A percentile compares a stretch with the other conserved stretches of the same genome.
Evolutionary conservation across 257 asterid species (phyloP).

Genomic region (Solanum lycopersicoides): DNA sequence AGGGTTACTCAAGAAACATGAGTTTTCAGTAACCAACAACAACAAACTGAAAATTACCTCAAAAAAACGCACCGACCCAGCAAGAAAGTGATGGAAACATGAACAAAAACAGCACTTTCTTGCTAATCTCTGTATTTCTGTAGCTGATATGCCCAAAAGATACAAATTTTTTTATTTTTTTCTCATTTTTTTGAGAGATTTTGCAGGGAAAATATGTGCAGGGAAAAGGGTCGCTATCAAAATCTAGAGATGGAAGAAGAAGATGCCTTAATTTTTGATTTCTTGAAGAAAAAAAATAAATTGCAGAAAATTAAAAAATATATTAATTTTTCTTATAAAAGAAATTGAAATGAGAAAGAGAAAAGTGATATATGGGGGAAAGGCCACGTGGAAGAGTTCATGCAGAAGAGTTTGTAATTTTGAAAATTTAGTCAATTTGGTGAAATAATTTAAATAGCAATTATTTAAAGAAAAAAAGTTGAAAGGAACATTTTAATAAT

Average conservation of each 20-base stretch:
- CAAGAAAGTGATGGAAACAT: neutral
- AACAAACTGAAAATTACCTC: neutral
- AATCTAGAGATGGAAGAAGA: neutral
- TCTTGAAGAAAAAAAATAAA: neutral
- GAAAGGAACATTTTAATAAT: neutral
- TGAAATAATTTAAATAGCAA: neutral
- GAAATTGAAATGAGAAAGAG: neutral
- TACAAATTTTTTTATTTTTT: neutral
- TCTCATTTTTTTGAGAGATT: neutral
- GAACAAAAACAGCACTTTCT: neutral
- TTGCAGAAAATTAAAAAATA: neutral
- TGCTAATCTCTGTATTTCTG: neutral
- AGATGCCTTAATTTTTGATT: neutral
- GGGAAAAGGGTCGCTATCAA: neutral
- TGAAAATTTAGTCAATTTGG: neutral
- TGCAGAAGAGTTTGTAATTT: neutral
- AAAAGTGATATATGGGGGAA: neutral
- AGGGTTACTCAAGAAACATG: neutral
- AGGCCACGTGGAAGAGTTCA: slow-evolving; percentile 18
- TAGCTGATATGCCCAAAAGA: neutral
- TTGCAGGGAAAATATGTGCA: neutral
- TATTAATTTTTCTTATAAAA: neutral
- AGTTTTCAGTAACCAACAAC: neutral
- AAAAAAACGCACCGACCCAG: neutral
- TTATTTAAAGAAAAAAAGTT: neutral